Conservation (phyloP, 2,329 filamentous ascomycete genomes). For the Cercospora sojina region DNA sequence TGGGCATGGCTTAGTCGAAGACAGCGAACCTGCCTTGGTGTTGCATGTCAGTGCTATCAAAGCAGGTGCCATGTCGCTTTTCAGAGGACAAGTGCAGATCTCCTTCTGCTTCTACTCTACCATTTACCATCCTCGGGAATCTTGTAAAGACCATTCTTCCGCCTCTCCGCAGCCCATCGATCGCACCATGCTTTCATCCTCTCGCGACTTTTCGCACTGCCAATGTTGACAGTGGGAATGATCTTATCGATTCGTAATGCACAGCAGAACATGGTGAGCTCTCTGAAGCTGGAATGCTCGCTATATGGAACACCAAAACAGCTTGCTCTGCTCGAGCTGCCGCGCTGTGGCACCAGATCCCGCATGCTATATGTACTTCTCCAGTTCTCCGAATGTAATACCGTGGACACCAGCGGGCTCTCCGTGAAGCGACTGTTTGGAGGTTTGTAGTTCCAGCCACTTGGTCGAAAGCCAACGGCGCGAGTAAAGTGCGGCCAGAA, state of each 20-base stretch:
- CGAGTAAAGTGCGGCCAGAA: slow-evolving; percentile 80
- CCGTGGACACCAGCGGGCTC: slow-evolving; percentile 62
- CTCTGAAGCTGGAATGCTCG: slow-evolving; percentile 92
- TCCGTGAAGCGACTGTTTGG: slow-evolving; percentile 62
- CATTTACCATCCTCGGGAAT: slow-evolving; percentile 37
- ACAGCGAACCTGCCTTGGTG: background rate
- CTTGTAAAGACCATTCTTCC: slow-evolving; percentile 60
- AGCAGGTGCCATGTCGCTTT: background rate
- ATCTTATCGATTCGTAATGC: slow-evolving; percentile 81
- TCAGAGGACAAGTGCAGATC: background rate
- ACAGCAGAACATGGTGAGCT: slow-evolving; percentile 91
- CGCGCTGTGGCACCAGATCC: slow-evolving; percentile 77
- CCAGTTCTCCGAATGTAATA: slow-evolving; percentile 71
- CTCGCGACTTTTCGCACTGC: slow-evolving; percentile 61
- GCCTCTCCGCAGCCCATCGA: slow-evolving; percentile 61
- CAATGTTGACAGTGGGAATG: slow-evolving; percentile 91
- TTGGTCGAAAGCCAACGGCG: slow-evolving; percentile 86
- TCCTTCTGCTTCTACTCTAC: slow-evolving; percentile 15
- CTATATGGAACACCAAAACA: slow-evolving; percentile 95
- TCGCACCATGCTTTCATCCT: slow-evolving; percentile 67
- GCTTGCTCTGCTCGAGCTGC: slow-evolving; percentile 75
- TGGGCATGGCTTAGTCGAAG: background rate
- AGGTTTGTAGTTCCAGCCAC: slow-evolving; percentile 89
- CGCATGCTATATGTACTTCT: slow-evolving; percentile 67
- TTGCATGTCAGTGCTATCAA: background rate